Conservation (phyloP, 2,329 filamentous ascomycete genomes). For the Epicoccum sorghinum region DNA sequence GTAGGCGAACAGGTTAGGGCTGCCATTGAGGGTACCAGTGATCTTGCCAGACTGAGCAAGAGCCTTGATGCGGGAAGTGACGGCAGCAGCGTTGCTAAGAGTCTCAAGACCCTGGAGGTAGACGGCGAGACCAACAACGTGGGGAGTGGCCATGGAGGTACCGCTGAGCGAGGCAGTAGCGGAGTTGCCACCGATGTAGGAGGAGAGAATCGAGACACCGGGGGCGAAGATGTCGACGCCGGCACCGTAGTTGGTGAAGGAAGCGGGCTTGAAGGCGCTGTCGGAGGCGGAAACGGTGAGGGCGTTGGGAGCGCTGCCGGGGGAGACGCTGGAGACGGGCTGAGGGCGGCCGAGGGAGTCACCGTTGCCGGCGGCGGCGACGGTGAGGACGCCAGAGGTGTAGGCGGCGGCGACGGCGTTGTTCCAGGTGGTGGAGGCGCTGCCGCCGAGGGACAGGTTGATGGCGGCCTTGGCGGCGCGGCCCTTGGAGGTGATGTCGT, state of each 20-base stretch:
- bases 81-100: constrained; percentile 17
- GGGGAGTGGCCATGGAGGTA: constrained; percentile 70
- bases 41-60: constrained; percentile 14
- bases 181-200: constrained; percentile 47
- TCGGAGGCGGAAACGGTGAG: constrained; percentile 38
- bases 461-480: constrained; percentile 26
- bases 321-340: constrained; percentile 27
- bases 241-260: constrained; percentile 39
- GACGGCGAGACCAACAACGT: constrained; percentile 69
- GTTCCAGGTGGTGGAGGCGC: constrained; percentile 28
- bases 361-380: constrained; percentile 44
- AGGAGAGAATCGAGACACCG: constrained; percentile 47
- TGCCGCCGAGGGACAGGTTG: constrained; percentile 41
- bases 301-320: constrained; percentile 35
- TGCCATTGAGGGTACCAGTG: constrained; percentile 18
- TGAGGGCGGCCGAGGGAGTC: constrained; percentile 16
- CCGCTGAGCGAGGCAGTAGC: constrained; percentile 55
- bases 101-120: constrained; percentile 64
- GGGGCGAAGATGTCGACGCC: constrained; percentile 39
- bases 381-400: constrained; percentile 31
- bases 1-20: constrained; percentile 24
- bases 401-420: constrained; percentile 32
- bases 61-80: constrained; percentile 23
- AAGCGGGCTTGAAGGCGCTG: constrained; percentile 25
- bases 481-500: constrained; percentile 26